Percentiles rank a stretch among this genome's conserved stretches.
phyloP scores from a whole-genome alignment of 139 green algal species.

The Haematococcus lacustris region DNA sequence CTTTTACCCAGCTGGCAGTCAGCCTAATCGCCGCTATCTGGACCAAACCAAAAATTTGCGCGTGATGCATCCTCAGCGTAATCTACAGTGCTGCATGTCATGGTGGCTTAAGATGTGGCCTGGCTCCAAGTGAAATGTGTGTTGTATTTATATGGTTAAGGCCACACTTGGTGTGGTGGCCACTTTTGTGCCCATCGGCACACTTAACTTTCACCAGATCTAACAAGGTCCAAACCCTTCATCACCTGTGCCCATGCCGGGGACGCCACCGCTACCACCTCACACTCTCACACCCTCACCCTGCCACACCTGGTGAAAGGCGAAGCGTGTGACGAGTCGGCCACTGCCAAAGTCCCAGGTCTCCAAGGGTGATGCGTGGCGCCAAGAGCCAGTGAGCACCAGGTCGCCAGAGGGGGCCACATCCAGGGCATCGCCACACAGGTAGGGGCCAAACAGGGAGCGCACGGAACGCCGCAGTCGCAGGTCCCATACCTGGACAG shows the following conservation, averaged over 20 bases:
- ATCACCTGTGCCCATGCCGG: not conserved
- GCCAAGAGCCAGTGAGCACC: constrained; percentile 32
- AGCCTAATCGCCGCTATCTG: too few species aligned
- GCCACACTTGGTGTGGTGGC: not conserved
- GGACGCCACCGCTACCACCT: not conserved
- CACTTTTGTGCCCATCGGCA: not conserved
- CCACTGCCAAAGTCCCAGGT: constrained; percentile 32
- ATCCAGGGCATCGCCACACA: constrained; percentile 29
- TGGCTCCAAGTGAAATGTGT: not conserved
- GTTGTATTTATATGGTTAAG: not conserved
- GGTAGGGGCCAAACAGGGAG: constrained; percentile 40
- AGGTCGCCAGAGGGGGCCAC: not conserved
- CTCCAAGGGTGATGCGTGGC: constrained; percentile 18
- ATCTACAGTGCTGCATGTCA: too few species aligned
- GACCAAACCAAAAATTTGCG: too few species aligned
- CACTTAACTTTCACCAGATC: not conserved
- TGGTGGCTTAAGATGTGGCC: too few species aligned
- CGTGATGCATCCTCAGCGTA: too few species aligned
- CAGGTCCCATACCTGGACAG: constrained; percentile 57
- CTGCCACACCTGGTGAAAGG: constrained; percentile 9
- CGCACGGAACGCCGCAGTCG: constrained; percentile 31
- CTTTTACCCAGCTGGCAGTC: too few species aligned
- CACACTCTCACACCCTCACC: not conserved
- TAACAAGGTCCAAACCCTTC: too few species aligned
- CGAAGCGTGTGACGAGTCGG: constrained; percentile 32